A percentile compares a stretch with the other conserved stretches of the same genome.
These are phyloP conservation scores for Colletotrichum sp. DNA, from an alignment of 2,329 filamentous ascomycete genomes.

Conservation along the genomic window DNA sequence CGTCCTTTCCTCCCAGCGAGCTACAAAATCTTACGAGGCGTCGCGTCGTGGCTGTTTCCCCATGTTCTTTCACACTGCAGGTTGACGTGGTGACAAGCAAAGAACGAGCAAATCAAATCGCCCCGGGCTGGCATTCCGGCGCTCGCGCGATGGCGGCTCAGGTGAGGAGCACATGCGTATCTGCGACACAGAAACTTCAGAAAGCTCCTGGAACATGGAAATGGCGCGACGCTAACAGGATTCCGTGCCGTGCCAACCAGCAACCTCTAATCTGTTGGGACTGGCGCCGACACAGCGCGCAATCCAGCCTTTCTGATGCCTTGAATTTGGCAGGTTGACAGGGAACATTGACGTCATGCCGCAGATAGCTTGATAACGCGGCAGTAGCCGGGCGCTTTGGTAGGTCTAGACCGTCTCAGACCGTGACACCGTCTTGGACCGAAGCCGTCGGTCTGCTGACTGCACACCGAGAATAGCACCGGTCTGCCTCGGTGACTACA, in stretches of 20 bases:
- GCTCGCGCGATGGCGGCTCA: neutral
- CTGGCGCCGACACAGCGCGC: neutral
- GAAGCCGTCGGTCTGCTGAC: neutral
- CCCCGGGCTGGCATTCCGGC: neutral
- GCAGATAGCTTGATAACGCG: constrained; percentile 3
- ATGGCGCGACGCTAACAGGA: constrained; percentile 3
- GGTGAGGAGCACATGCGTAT: neutral
- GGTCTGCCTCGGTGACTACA: neutral
- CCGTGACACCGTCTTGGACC: neutral
- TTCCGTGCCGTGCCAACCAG: neutral
- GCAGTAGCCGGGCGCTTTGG: neutral
- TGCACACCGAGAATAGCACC: neutral
- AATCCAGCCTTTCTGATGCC: neutral
- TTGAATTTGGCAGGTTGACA: neutral
- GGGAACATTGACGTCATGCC: constrained; percentile 16
- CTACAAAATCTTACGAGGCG: neutral
- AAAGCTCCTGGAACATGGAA: neutral
- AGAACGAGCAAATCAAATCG: constrained; percentile 2
- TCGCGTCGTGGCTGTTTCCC: neutral
- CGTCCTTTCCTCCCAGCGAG: neutral
- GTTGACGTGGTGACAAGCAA: constrained; percentile 4
- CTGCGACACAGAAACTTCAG: neutral
- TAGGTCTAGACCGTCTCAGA: neutral
- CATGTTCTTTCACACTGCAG: neutral
- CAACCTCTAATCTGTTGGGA: neutral